Percentiles rank a stretch among this genome's conserved stretches.
phyloP scores from a whole-genome alignment of 2,329 filamentous ascomycete species.

The Samsoniella hepiali region DNA sequence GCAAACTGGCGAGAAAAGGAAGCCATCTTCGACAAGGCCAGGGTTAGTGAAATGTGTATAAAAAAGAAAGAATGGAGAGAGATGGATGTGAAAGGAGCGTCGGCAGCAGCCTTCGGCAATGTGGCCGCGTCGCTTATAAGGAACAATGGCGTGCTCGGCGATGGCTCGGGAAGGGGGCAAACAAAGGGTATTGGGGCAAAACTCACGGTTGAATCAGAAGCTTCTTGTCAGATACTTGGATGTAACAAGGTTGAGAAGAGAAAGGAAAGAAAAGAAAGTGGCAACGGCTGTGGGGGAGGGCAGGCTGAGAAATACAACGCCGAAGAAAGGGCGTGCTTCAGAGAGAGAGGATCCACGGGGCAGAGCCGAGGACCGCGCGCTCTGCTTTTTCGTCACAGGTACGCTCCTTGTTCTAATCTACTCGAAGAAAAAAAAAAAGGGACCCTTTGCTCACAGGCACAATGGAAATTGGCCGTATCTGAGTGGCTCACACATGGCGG shows the following conservation, averaged over 20 bases:
- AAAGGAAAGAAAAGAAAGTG: slow-evolving; percentile 8
- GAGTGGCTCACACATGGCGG: slow-evolving; percentile 8
- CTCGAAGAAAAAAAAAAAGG: neutral
- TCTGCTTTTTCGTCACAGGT: neutral
- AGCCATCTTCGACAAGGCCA: slow-evolving; percentile 28
- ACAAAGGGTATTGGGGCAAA: neutral
- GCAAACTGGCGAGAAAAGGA: slow-evolving; percentile 52
- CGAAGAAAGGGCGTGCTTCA: neutral
- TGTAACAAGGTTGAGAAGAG: slow-evolving; percentile 1
- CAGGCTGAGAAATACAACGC: slow-evolving; percentile 34
- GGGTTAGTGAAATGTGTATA: neutral
- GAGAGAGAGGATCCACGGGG: neutral
- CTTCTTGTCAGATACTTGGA: neutral
- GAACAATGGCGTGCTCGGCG: neutral
- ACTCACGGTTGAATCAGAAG: slow-evolving; percentile 12
- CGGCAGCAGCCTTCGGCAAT: neutral
- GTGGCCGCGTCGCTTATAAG: neutral
- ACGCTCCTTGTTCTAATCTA: neutral
- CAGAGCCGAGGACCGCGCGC: slow-evolving; percentile 11
- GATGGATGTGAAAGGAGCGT: neutral
- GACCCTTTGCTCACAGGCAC: slow-evolving; percentile 1
- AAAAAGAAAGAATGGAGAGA: neutral
- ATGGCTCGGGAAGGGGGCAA: neutral
- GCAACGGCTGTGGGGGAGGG: slow-evolving; percentile 12
- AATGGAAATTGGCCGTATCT: slow-evolving; percentile 14